Base-by-base conservation (phyloP, 1,284 basidiomycete genomes). In the Ceratobasidium sp. region DNA sequence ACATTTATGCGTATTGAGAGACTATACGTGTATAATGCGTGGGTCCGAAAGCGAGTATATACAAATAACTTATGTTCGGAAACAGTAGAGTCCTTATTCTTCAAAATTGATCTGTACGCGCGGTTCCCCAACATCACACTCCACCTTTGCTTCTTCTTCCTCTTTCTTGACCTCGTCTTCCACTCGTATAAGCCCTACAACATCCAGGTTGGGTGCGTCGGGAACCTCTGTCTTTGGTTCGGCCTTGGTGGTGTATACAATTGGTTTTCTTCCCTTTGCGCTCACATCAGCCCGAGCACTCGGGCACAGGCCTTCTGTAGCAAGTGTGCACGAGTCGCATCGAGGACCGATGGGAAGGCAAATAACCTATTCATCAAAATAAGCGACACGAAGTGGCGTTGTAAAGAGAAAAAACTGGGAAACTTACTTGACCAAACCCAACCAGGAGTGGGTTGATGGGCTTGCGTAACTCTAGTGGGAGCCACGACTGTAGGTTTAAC, bases 371-470 rank as follows among this genome's bases (percentile, higher is more conserved):
- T 28, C 23, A 83, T 48, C 81, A 64, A 40, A 33, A 46, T 33
- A 52, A 64, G 66, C 26, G 38, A 33, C 40, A 20, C 33, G 26
- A 64, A 28, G 26, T 40, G 9, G 70, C 40, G 44, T 13, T 56
- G 15, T 33, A 68, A 62, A 23, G 26, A 59, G 40, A 65, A 20
- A 73, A 26, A 26, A 70, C 46, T 15, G 38, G 54, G 66, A 65
- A 23, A 80, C 84, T 73, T 80, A 94, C 93, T 88, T 99, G 97
- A 15, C 96, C 96, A 80, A 98, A 97, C 0, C 96, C 96, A 7
- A 98, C 96, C 3, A 98, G 88, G 84, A 96, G 85, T 70, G 93
- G 92, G 83, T 97, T 98, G 81, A 98, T 96, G 5, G 95, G 91
- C 10, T 88, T 89, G 81, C 95, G 94, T 0, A 94, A 86, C 78